Evolutionary conservation across 495 filamentous ascomycete species (phyloP), one percentile per base, ranked within the genome.

Genomic region (Cairneyella variabilis): DNA sequence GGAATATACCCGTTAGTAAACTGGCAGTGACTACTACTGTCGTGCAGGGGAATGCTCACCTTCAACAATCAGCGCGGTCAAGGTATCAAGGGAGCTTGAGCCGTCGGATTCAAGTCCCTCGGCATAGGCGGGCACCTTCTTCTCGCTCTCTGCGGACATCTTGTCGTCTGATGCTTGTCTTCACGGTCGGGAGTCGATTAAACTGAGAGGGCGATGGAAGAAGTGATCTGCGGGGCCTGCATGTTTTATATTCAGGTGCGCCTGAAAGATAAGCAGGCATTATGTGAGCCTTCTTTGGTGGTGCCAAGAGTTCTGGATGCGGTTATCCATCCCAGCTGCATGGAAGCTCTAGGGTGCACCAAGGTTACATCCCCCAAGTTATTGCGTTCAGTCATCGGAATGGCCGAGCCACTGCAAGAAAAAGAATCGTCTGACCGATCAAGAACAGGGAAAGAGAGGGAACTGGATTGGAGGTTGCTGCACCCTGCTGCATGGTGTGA

Each of bases 11-110:
- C 12, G 17, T 41, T 1, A 34, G 30, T 18, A 17, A 41, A 17
- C 1, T 11, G 14, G 32, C 23, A 23, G 26, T 17, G 3, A 12
- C 12, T 18, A 10, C 22, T 23, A 12, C 6, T 18, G 10, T 36
- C 9, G 25, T 3, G 12, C 32, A n/a, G n/a, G 17, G 18, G 27
- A 50, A 32, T 37, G 37, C 39, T 17, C 22, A 58, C 55, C 55
- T 48, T 58, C 55, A 42, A 22, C 42, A 43, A 58, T 37, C 34
- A 58, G 18, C 0, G 55, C 49, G 7, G 41, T 43, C n/a, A 53
- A 39, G 6, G 47, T 18, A 14, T 22, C 22, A 6, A 45, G 4
- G 21, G 48, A 37, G 10, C n/a, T 16, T 3, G 18, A 8, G 23
- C 28, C 43, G 43, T 58, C 55, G 12, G 48, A 58, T 3, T 53